Conservation (phyloP, 805 yeast genomes). For the Nakazawaea siamensis region DNA sequence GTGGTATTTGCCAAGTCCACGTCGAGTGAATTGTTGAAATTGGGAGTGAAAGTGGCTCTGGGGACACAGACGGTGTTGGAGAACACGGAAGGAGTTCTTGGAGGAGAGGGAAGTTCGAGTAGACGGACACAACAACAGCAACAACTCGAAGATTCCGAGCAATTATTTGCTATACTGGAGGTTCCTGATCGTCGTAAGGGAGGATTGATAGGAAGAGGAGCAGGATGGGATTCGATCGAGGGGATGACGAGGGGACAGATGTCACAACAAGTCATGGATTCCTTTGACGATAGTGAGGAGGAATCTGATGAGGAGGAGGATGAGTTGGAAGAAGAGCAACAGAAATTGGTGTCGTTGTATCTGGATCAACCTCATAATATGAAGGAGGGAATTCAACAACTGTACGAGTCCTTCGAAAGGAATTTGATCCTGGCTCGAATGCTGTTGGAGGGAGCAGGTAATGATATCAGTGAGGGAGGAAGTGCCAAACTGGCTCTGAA, state of each 20-base stretch:
- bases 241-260: not conserved
- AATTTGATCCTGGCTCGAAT: conserved; percentile 60
- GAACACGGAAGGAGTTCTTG: conserved; percentile 68
- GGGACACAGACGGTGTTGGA: conserved; percentile 83
- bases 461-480: conserved; percentile 55
- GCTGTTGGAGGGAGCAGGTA: conserved; percentile 51
- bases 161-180: conserved; percentile 7
- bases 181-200: not conserved
- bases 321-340: conserved; percentile 24
- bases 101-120: conserved; percentile 61
- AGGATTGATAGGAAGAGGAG: not conserved
- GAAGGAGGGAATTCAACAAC: conserved; percentile 67
- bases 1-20: conserved; percentile 67
- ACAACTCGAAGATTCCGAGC: not conserved
- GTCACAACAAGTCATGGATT: conserved; percentile 12
- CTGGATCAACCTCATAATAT: conserved; percentile 75
- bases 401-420: conserved; percentile 62
- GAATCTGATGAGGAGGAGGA: not conserved
- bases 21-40: conserved; percentile 67
- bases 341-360: conserved; percentile 55
- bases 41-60: conserved; percentile 80
- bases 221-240: not conserved
- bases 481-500: conserved; percentile 59
- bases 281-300: conserved; percentile 22
- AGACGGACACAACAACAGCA: conserved; percentile 16